Base-by-base conservation (phyloP, 495 filamentous ascomycete genomes). In the Aspergillus cristatus region DNA sequence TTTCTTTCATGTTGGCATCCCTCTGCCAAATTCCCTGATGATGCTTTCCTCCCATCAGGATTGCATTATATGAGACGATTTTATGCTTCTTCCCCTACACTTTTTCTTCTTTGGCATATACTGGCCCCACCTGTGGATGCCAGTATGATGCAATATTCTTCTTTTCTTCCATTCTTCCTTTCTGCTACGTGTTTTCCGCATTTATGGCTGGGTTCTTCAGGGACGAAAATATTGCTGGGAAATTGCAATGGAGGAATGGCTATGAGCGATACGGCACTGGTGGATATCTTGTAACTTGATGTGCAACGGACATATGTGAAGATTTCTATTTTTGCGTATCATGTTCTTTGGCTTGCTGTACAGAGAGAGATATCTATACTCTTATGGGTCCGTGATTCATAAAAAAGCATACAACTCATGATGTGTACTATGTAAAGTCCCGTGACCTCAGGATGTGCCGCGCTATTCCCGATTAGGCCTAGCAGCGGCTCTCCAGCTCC, bases 1-100 rank as follows among this genome's bases (percentile, higher is more conserved):
- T 39, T 48, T 34, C 8, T 46, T 42, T 26, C 48, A 37, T 28
- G 47, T 46, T 46, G 17, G 35, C 48, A 39, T 44, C 35, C 47
- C 41, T 32, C 24, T 43, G 28, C 42, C 37, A 28, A 37, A 25
- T 38, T 28, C 26, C 38, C 25, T 37, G 32, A 38, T 50, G 43
- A 51, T 48, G 35, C 30, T 55, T 4, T 51, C 35, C 37, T 22
- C 39, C 43, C 48, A 26, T 43, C 41, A 43, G 53, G 39, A 45
- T 46, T 49, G 54, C 43, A 51, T 58, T 47, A 46, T 54, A 50
- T 49, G 53, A 53, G 44, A 52, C 48, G 45, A 41, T 49, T 53
- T 52, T 54, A 38, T 43, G 41, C 35, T 28, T 48, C 26, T 37
- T 44, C 36, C 34, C 37, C 26, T 46, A 40, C 34, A 32, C 37